phyloP scores from a whole-genome alignment of 2,329 filamentous ascomycete genomes.

The Rutstroemia sp. region DNA sequence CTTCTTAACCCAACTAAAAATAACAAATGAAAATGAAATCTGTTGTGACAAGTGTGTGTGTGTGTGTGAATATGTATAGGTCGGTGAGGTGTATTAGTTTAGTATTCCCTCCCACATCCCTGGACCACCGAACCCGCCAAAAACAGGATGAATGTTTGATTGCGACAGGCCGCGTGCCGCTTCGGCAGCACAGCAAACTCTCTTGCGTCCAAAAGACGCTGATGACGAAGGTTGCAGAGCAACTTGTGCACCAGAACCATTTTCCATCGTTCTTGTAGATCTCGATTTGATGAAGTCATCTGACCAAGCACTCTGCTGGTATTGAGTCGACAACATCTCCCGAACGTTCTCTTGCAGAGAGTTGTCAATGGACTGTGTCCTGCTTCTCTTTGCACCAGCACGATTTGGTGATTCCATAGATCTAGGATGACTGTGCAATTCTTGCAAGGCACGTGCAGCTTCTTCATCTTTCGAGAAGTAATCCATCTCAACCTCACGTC shows the following conservation, averaged over 20 bases:
- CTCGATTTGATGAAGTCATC: conserved; percentile 25
- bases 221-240: conserved; percentile 37
- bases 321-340: conserved; percentile 44
- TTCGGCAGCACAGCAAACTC: conserved; percentile 59
- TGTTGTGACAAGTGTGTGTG: conserved; percentile 11
- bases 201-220: conserved; percentile 46
- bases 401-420: conserved; percentile 32
- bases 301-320: conserved; percentile 20
- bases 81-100: conserved; percentile 30
- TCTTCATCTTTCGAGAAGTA: conserved; percentile 35
- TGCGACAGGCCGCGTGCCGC: conserved; percentile 42
- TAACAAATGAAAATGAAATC: conserved; percentile 11
- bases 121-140: conserved; percentile 45
- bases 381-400: conserved; percentile 49
- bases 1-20: conserved; percentile 1
- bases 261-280: conserved; percentile 31
- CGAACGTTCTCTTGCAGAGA: conserved; percentile 62
- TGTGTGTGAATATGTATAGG: conserved; percentile 11
- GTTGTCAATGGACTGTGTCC: conserved; percentile 50
- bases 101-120: conserved; percentile 63
- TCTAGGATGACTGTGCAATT: conserved; percentile 48
- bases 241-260: conserved; percentile 33
- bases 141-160: conserved; percentile 40
- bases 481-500: conserved; percentile 41
- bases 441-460: conserved; percentile 51